Conservation (phyloP, 768 basidiomycete genomes). For the Trametes meyenii region DNA sequence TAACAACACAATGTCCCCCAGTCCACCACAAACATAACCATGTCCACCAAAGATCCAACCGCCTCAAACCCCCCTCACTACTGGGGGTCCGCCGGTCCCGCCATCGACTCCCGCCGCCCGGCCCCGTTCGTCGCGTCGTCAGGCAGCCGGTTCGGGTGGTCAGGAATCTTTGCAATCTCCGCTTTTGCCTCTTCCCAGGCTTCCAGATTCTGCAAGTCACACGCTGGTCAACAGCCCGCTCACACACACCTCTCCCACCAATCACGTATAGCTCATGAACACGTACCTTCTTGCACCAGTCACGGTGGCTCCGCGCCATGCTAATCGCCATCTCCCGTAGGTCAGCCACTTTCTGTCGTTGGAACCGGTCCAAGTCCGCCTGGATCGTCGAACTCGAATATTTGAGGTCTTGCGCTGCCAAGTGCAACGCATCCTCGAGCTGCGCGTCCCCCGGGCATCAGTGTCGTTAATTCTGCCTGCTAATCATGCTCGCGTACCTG, state of each 20-base stretch:
- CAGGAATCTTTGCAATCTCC: constrained; percentile 88
- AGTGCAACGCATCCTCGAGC: constrained; percentile 94
- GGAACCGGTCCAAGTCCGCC: constrained; percentile 96
- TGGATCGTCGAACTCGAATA: constrained; percentile 97
- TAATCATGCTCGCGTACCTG: constrained; percentile 55
- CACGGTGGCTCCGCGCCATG: constrained; percentile 87
- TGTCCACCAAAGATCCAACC: neutral
- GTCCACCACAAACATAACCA: neutral
- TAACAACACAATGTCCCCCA: neutral
- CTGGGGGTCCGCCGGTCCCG: constrained; percentile 65
- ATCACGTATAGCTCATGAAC: neutral
- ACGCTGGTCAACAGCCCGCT: neutral
- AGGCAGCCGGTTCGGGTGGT: constrained; percentile 80
- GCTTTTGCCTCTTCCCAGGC: constrained; percentile 96
- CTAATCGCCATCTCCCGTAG: constrained; percentile 90
- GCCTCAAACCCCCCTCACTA: constrained; percentile 33
- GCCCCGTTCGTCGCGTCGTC: constrained; percentile 40
- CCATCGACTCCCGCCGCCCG: constrained; percentile 65
- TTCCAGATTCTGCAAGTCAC: constrained; percentile 76
- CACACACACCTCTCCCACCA: neutral
- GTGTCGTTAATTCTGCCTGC: neutral
- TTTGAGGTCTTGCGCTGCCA: constrained; percentile 91
- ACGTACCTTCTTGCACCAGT: constrained; percentile 93
- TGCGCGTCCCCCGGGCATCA: constrained; percentile 37
- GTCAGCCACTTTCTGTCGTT: constrained; percentile 98